Evolutionary conservation across 1,284 basidiomycete genomes (phyloP), one percentile per base, ranked within the genome.

Genomic region (Apiotrichum siamense): DNA sequence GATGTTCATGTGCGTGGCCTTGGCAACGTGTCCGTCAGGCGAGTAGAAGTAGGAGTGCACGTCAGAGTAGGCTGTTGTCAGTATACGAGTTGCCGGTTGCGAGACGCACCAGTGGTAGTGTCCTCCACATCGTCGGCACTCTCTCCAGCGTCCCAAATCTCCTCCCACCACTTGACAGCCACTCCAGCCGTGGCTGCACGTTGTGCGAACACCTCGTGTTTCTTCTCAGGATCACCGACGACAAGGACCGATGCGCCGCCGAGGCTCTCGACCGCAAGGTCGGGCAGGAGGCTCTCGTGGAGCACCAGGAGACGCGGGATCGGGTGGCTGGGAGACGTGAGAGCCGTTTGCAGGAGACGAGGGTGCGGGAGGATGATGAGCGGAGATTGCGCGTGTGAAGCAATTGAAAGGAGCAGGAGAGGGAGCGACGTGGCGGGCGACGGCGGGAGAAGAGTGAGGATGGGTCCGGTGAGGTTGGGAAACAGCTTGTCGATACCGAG

Each of bases 1-100:
- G 48, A 74, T 53, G 55, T 71, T 72, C 48, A 69, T 49, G 51
- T 74, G 67, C 23, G 68, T 69, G 25, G 63, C 65, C 55, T 66
- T 66, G 44, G 59, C 52, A 6, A 69, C 52, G 6, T 55, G 18
- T 35, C 47, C 26, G 36, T 50, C 26, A 47, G 46, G 38, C 17
- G 44, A 40, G 53, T 69, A 72, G 54, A 64, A 69, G 55, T 67
- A 70, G 35, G 57, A 62, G 47, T 72, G 69, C 10, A 65, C 51
- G 50, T 56, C 54, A 11, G 47, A 49, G 49, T 49, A 54, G 6
- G n/a, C 40, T 42, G 40, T 5, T 3, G 21, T n/a, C 5, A 21
- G 11, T 21, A 32, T 13, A 20, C n/a, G 7, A 18, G 11, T 18
- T 17, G n/a, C 7, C 3, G 13, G n/a, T 17, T 13, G 13, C 17